phyloP scores from a whole-genome alignment of 2,329 filamentous ascomycete genomes.

The Amylocarpus encephaloides region DNA sequence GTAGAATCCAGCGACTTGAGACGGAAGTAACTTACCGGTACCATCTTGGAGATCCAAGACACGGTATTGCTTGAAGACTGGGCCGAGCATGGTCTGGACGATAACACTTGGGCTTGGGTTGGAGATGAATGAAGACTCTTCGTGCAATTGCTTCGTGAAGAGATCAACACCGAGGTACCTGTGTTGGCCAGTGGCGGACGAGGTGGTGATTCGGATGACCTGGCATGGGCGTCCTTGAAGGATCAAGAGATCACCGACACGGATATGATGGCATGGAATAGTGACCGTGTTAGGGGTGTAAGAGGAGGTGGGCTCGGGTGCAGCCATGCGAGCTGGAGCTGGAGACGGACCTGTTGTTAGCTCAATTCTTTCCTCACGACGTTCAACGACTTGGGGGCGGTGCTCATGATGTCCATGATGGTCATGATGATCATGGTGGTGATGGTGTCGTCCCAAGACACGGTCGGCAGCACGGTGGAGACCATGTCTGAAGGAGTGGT shows the following conservation, averaged over 20 bases:
- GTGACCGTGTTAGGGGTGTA: constrained; percentile 74
- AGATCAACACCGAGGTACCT: constrained; percentile 99
- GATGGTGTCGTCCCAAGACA: constrained; percentile 54
- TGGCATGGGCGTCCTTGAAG: constrained; percentile 98
- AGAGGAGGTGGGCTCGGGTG: constrained; percentile 19
- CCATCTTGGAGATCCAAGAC: constrained; percentile 94
- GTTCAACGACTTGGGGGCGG: constrained; percentile 9
- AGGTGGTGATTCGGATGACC: constrained; percentile 99
- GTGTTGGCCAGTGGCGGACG: constrained; percentile 96
- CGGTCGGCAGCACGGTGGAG: constrained; percentile 60
- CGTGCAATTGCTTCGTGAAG: constrained; percentile 99
- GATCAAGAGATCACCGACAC: constrained; percentile 96
- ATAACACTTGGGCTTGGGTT: constrained; percentile 95
- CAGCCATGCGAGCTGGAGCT: constrained; percentile 9
- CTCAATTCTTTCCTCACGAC: constrained; percentile 27
- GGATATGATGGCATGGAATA: constrained; percentile 99
- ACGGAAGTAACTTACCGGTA: constrained; percentile 41
- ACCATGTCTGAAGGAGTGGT: constrained; percentile 68
- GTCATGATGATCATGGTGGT: constrained; percentile 37
- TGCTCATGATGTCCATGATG: neutral
- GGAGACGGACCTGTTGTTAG: constrained; percentile 20
- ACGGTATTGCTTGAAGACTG: constrained; percentile 99
- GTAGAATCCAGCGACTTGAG: neutral
- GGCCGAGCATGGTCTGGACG: constrained; percentile 98
- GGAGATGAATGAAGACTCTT: constrained; percentile 96